These are phyloP conservation scores for Aspergillus quadrilineatus DNA, from an alignment of 2,329 filamentous ascomycete species.

Conservation along the genomic window DNA sequence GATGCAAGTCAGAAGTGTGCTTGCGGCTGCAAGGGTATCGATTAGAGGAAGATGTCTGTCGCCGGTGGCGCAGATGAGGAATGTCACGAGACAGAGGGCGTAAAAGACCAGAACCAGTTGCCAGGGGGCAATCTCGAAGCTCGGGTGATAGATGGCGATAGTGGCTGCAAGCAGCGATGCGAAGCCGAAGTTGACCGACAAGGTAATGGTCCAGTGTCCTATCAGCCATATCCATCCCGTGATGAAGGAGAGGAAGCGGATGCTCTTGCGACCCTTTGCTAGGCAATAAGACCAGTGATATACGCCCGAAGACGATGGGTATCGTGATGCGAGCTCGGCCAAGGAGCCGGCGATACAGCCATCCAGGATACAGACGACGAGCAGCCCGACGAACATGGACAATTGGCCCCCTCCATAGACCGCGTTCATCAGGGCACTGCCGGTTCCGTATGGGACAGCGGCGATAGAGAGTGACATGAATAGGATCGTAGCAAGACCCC, in stretches of 20 bases:
- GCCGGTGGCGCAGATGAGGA: conserved; percentile 64
- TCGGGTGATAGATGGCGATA: conserved; percentile 55
- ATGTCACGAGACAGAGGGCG: conserved; percentile 63
- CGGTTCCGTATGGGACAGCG: conserved; percentile 31
- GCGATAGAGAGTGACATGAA: conserved; percentile 43
- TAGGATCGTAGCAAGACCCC: no score
- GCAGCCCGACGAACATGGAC: conserved; percentile 59
- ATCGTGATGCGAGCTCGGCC: conserved; percentile 53
- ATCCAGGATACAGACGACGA: conserved; percentile 54
- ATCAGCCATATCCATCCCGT: conserved; percentile 56
- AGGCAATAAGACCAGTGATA: conserved; percentile 58
- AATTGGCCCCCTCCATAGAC: conserved; percentile 44
- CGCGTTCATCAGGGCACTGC: neutral
- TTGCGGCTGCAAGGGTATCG: conserved; percentile 58
- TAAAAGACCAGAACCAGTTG: conserved; percentile 72
- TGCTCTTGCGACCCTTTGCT: conserved; percentile 37
- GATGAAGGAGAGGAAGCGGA: conserved; percentile 50
- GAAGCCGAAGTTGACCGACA: conserved; percentile 57
- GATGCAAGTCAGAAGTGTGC: conserved; percentile 57
- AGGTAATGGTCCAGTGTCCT: conserved; percentile 54
- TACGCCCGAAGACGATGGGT: conserved; percentile 53
- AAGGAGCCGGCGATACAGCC: conserved; percentile 55
- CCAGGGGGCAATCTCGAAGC: conserved; percentile 53
- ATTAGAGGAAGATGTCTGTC: conserved; percentile 66
- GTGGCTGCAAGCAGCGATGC: conserved; percentile 49